A percentile compares a stretch with the other conserved stretches of the same genome.
These are phyloP conservation scores for Cerrena zonata DNA, from an alignment of 1,284 basidiomycete genomes.

Conservation along the genomic window DNA sequence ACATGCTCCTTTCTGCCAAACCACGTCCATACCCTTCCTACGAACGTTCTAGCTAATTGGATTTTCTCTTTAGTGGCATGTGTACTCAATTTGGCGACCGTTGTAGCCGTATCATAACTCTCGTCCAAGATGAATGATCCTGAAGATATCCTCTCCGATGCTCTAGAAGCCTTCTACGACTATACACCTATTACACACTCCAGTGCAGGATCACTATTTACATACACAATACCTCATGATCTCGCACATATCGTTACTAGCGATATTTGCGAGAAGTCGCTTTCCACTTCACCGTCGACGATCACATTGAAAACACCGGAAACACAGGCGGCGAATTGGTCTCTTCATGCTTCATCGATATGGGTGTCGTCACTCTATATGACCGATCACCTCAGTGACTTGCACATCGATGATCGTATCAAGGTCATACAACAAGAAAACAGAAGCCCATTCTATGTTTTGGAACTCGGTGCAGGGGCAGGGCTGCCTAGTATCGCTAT, in stretches of 20 bases:
- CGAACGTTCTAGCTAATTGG: too few species aligned
- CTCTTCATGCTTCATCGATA: conserved; percentile 66
- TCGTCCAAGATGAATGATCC: too few species aligned
- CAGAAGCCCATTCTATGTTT: conserved; percentile 35
- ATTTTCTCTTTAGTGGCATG: too few species aligned
- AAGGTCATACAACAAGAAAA: conserved; percentile 4
- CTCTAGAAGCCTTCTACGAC: conserved; percentile 56
- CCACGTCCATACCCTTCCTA: too few species aligned
- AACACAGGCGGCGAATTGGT: conserved; percentile 62
- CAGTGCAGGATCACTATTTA: conserved; percentile 41
- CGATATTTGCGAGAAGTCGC: not conserved
- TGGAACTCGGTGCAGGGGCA: conserved; percentile 69
- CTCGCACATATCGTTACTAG: not conserved
- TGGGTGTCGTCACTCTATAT: conserved; percentile 65
- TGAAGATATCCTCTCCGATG: conserved; percentile 60
- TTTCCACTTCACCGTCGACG: conserved; percentile 10
- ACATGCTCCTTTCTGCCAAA: too few species aligned
- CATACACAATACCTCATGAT: conserved; percentile 14
- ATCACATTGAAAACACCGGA: conserved; percentile 53
- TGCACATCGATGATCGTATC: conserved; percentile 32
- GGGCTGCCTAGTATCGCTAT: conserved; percentile 67
- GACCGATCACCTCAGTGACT: conserved; percentile 51
- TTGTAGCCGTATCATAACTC: too few species aligned
- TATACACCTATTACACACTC: conserved; percentile 55
- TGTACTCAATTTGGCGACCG: too few species aligned